These are phyloP conservation scores for Russula brevipes DNA, from an alignment of 768 basidiomycete species.

Conservation along the genomic window DNA sequence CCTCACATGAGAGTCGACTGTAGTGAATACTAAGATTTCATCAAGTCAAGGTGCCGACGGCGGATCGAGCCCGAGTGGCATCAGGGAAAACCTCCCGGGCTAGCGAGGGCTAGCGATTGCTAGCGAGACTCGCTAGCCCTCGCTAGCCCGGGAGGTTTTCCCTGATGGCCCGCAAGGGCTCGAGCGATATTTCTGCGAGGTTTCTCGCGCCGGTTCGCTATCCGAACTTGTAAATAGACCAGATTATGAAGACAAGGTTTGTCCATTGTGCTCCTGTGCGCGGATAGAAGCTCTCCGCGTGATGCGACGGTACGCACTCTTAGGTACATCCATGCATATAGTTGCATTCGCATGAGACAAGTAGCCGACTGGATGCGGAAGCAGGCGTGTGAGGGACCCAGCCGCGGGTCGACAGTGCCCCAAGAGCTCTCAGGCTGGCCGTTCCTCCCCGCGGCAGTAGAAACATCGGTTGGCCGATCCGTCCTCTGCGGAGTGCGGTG, in stretches of 20 bases:
- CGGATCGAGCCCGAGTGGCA: conserved; percentile 1
- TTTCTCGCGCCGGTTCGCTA: neutral
- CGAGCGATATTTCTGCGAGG: neutral
- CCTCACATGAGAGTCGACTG: too few species aligned
- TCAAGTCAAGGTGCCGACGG: too few species aligned
- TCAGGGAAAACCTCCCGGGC: too few species aligned
- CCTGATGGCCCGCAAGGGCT: too few species aligned
- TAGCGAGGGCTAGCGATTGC: too few species aligned
- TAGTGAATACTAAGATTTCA: neutral
- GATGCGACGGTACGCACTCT: neutral
- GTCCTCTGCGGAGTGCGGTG: neutral
- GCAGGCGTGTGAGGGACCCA: neutral
- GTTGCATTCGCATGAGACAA: neutral
- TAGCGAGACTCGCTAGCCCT: too few species aligned
- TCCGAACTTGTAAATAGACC: neutral
- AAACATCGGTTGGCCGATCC: neutral
- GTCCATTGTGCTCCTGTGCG: neutral
- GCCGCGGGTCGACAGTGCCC: neutral
- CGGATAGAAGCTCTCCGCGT: neutral
- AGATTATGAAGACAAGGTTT: neutral
- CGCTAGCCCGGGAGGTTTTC: too few species aligned
- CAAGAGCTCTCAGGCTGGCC: neutral
- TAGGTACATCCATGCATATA: neutral
- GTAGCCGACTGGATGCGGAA: neutral
- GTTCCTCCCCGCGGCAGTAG: neutral